Conservation (phyloP, 2,329 filamentous ascomycete species). For the Alternaria sp. region DNA sequence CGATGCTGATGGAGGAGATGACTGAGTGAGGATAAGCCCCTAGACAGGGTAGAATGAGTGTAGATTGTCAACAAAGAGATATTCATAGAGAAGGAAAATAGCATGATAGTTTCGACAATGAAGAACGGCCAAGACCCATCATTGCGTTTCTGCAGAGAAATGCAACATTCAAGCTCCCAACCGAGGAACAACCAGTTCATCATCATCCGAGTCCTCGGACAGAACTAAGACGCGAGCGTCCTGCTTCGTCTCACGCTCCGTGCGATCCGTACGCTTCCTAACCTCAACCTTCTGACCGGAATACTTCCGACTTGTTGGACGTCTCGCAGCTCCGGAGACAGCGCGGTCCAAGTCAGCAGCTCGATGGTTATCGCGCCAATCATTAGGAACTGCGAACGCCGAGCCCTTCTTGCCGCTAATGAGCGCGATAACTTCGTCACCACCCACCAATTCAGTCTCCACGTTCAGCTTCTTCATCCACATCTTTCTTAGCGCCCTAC, state of each 20-base stretch:
- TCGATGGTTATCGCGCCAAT: neutral
- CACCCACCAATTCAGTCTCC: neutral
- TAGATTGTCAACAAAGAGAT: neutral
- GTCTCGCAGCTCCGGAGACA: neutral
- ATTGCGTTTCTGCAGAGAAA: neutral
- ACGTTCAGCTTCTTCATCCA: slow-evolving; percentile 5
- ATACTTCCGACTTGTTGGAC: neutral
- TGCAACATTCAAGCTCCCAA: neutral
- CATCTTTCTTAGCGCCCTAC: neutral
- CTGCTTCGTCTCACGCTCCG: neutral
- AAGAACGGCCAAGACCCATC: neutral
- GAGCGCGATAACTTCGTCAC: neutral
- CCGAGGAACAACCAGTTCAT: neutral
- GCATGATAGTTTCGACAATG: neutral
- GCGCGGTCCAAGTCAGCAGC: neutral
- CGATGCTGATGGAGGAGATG: neutral
- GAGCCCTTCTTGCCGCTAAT: neutral
- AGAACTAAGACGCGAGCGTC: neutral
- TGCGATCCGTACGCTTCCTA: neutral
- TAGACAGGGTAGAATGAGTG: neutral
- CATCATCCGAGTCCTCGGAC: neutral
- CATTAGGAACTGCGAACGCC: neutral
- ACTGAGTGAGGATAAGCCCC: too few species aligned
- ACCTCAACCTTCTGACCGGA: neutral
- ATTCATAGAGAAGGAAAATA: neutral